Evolutionary conservation across 2,329 filamentous ascomycete species (phyloP), one percentile per base, ranked within the genome.

Genomic region (Amesomyces nigricolor): DNA sequence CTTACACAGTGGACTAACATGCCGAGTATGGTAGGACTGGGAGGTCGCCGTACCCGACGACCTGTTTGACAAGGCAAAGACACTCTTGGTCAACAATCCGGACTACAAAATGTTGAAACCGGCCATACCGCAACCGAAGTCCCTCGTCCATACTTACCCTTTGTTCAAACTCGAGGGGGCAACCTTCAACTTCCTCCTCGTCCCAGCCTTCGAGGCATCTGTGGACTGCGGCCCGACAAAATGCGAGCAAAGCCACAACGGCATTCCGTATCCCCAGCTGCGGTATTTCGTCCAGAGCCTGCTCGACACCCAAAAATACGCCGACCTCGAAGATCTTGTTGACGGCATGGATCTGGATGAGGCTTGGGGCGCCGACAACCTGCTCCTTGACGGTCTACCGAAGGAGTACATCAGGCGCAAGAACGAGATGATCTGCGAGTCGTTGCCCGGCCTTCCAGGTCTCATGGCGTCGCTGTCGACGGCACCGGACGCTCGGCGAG

Each of bases 211-310:
- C 10, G 45, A 49, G 16, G 32, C 37, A 7, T 42, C n/a, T 14
- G 16, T 48, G 14, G 29, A 39, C 32, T 42, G 44, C 35, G 40
- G 37, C 26, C 7, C 51, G 4, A 48, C 26, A 35, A 35, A 51
- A 16, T 44, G 42, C 44, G 53, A 56, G 47, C 43, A 43, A 9
- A 56, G 53, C 38, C 14, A 44, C 30, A 46, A 30, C 35, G 47
- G 53, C 11, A 47, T 51, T 13, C 40, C 47, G 9, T 55, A 55
- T 16, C 53, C 53, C 22, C 50, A 46, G 9, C 53, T 55, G n/a
- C 38, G 38, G 32, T 42, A 42, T 16, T 37, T 56, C 11, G 53
- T 38, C 22, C 48, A 52, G 26, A 47, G 44, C 22, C 22, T 56
- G 22, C 30, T 56, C 13, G 53, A 52, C 29, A 40, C 30, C 29